Evolutionary conservation across 1,284 basidiomycete species (phyloP).

Genomic region (Microbotryomycetes sp.): DNA sequence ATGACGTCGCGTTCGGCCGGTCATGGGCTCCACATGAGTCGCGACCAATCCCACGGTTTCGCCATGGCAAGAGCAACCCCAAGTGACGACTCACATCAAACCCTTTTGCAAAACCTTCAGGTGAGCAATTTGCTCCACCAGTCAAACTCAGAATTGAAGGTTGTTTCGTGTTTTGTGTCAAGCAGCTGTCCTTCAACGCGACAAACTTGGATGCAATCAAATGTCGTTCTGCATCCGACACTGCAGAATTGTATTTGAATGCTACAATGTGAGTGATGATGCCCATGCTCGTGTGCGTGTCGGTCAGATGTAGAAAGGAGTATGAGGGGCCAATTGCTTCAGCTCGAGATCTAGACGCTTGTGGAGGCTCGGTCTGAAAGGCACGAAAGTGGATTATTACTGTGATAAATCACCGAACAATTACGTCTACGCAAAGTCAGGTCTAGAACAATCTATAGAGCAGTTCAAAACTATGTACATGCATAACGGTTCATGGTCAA

Average conservation of each 20-base stretch:
- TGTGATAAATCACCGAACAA: too few relatives aligned
- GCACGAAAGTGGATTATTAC: too few relatives aligned
- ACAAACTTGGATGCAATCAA: conserved; percentile 14
- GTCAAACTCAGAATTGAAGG: conserved; percentile 9
- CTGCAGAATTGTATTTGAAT: conserved; percentile 5
- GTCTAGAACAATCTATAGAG: too few relatives aligned
- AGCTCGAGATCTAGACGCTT: too few relatives aligned
- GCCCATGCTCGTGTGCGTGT: conserved; percentile 14
- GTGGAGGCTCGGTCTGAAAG: too few relatives aligned
- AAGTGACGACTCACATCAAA: conserved; percentile 7
- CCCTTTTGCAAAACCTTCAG: conserved; percentile 3
- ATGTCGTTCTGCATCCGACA: conserved; percentile 11
- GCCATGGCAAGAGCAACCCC: neutral
- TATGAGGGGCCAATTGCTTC: too few relatives aligned
- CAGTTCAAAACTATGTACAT: too few relatives aligned
- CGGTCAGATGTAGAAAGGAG: too few relatives aligned
- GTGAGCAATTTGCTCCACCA: conserved; percentile 11
- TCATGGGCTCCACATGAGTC: too few relatives aligned
- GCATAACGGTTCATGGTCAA: too few relatives aligned
- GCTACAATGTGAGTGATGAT: conserved; percentile 22
- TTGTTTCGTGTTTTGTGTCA: neutral
- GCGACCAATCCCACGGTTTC: neutral
- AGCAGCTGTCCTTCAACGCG: conserved; percentile 12
- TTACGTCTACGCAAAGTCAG: too few relatives aligned
- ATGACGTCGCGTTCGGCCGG: too few relatives aligned